Evolutionary conservation across 2,329 filamentous ascomycete genomes (phyloP), one percentile per base, ranked within the genome.

Genomic region (Sclerotinia minor): DNA sequence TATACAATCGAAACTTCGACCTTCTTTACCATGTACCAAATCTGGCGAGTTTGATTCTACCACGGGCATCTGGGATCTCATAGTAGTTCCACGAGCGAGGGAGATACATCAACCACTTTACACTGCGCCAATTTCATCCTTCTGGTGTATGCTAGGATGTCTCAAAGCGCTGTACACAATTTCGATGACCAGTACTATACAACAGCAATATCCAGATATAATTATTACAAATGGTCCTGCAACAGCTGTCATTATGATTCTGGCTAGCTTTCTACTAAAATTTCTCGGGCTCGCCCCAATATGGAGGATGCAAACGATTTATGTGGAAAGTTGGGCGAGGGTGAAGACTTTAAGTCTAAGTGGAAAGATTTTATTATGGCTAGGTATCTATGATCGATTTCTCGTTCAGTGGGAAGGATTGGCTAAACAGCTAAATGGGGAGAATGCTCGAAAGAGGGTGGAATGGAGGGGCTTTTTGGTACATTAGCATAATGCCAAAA

Each of bases 271-370:
- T 3, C 59, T 87, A 19, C 74, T 91, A 63, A 82, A 76, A 70
- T 78, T 79, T 60, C 69, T 79, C 38, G 84, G 83, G 2, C 64
- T 86, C 2, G 84, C 82, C 0, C 81, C 84, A 50, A 74, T 87
- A 59, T 85, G 82, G 38, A 84, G 84, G 71, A 89, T 94, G 80
- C 86, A 87, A 70, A 89, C 91, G 13, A 82, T 98, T 19, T 99
- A 95, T 77, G 86, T 97, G 38, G 95, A 99, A 82, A 95, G 91
- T 26, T 97, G 94, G 89, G 94, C 95, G 3, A 85, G 95, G 21
- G 91, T 96, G 21, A 89, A 85, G 72, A 89, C 86, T 17, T 79
- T 98, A 71, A 98, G 94, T 80, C 78, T 97, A 69, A 96, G 92
- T 49, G 95, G 94, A 0, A 89, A 87, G 76, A 80, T 98, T 49